Percentiles rank a stretch among this genome's conserved stretches.
Conservation (phyloP, 2,329 filamentous ascomycete species). For the Rhynchosporium agropyri region DNA sequence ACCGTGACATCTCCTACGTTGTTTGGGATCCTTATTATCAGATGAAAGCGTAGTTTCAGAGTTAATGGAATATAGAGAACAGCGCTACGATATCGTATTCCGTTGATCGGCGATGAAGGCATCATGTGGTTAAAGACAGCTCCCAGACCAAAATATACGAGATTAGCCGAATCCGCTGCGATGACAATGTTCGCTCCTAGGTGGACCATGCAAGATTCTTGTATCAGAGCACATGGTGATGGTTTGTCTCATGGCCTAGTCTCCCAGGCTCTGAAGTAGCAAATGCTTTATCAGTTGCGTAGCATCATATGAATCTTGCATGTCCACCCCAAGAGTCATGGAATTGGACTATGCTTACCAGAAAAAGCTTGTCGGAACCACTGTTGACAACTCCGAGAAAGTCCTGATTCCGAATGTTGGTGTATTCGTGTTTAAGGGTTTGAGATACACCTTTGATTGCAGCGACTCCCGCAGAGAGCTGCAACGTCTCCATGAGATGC, state of each 20-base stretch:
- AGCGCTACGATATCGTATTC: no score
- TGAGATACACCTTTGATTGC: no score
- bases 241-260: constrained; percentile 94
- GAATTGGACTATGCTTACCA: constrained; percentile 66
- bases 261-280: constrained; percentile 98
- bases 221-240: constrained; percentile 84
- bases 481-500: no score
- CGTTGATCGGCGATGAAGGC: no score
- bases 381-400: constrained; percentile 70
- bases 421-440: no score
- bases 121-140: constrained; percentile 68
- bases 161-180: constrained; percentile 30
- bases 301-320: constrained; percentile 76
- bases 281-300: constrained; percentile 93
- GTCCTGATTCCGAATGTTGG: no score
- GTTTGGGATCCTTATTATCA: no score
- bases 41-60: no score
- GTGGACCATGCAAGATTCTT: constrained; percentile 31
- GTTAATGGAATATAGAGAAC: no score
- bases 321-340: constrained; percentile 29
- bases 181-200: constrained; percentile 20
- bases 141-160: constrained; percentile 80
- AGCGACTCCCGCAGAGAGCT: no score
- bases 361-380: constrained; percentile 99
- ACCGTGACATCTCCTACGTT: no score